Conservation (phyloP, 176 grass and related monocot species). For the Avena insularis region DNA sequence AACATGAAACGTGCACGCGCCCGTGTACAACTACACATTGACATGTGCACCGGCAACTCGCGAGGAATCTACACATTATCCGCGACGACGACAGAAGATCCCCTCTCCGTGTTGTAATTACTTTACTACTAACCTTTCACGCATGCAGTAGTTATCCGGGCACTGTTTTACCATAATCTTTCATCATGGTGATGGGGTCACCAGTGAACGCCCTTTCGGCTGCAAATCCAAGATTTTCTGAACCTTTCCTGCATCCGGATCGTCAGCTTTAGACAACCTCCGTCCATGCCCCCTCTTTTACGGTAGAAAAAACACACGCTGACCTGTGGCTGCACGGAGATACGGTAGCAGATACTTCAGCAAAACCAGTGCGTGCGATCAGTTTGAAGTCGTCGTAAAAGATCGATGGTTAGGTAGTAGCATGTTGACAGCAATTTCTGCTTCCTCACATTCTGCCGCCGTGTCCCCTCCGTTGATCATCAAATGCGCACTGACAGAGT, state of each 20-base stretch:
- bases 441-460: background rate
- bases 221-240: background rate
- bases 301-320: background rate
- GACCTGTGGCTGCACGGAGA: background rate
- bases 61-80: background rate
- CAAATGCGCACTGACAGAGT: background rate
- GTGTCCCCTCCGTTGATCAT: background rate
- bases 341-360: background rate
- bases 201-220: background rate
- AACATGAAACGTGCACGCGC: too few species aligned
- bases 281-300: background rate
- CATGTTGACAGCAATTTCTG: background rate
- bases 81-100: background rate
- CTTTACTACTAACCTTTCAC: too few species aligned
- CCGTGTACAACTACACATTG: too few species aligned
- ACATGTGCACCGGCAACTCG: background rate
- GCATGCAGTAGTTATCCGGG: too few species aligned
- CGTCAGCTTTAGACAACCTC: slow-evolving; percentile 14
- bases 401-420: background rate
- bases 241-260: slow-evolving; percentile 21
- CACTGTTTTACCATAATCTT: too few species aligned
- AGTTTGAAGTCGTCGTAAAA: slow-evolving; percentile 3
- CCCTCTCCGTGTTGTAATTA: background rate
- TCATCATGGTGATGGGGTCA: background rate
- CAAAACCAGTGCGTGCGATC: background rate